A percentile compares a stretch with the other conserved stretches of the same genome.
These are phyloP conservation scores for Cladophialophora bantiana DNA, from an alignment of 2,329 filamentous ascomycete species.

Conservation along the genomic window DNA sequence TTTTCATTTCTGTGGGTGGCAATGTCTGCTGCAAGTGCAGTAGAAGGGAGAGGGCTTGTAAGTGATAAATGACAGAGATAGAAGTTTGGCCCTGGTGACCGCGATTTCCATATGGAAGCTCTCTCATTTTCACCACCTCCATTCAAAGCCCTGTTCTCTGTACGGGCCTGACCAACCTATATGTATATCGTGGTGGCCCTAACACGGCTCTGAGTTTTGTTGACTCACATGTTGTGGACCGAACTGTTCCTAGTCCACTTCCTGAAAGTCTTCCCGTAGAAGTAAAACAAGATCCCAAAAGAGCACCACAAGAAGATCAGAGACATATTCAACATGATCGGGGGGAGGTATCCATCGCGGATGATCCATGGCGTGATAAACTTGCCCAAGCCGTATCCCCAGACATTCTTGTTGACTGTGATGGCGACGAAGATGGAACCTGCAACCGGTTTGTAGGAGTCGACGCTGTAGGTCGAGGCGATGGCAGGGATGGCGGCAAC, in stretches of 20 bases:
- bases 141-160: neutral
- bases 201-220: neutral
- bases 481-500: constrained; percentile 67
- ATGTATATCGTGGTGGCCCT: neutral
- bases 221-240: constrained; percentile 8
- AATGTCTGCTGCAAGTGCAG: no score
- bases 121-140: no score
- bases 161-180: neutral
- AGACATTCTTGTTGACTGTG: constrained; percentile 15
- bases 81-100: no score
- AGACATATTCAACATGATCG: constrained; percentile 66
- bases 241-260: constrained; percentile 19
- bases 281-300: constrained; percentile 61
- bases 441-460: constrained; percentile 68
- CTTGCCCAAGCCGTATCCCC: constrained; percentile 38
- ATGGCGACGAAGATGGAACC: constrained; percentile 62
- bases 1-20: no score
- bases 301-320: constrained; percentile 56
- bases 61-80: no score
- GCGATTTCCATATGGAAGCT: no score
- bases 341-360: constrained; percentile 60
- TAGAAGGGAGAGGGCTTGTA: no score
- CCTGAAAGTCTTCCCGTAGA: constrained; percentile 62
- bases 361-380: constrained; percentile 65
- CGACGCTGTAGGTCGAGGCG: constrained; percentile 64